Percentiles rank a stretch among this genome's conserved stretches.
phyloP scores from a whole-genome alignment of 768 basidiomycete species.

The Macrolepiota albuminosa region DNA sequence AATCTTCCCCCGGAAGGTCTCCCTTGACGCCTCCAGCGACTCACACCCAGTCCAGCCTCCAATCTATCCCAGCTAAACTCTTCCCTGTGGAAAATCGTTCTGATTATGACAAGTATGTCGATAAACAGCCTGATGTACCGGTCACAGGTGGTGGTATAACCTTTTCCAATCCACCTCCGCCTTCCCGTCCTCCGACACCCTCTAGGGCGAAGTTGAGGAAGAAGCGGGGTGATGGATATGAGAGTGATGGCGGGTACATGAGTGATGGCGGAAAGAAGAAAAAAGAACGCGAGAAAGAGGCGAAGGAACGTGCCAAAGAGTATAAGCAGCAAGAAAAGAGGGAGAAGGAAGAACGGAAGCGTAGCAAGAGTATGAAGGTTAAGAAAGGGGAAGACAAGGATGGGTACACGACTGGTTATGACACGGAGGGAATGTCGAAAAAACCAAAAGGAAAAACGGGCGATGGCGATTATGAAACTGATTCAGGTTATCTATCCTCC shows the following conservation, averaged over 20 bases:
- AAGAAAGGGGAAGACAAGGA: conserved; percentile 19
- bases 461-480: conserved; percentile 34
- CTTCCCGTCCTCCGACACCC: conserved; percentile 18
- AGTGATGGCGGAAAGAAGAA: conserved; percentile 37
- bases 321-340: conserved; percentile 22
- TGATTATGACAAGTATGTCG: conserved; percentile 3
- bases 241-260: conserved; percentile 48
- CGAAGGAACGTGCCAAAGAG: conserved; percentile 19
- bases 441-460: conserved; percentile 24
- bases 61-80: conserved; percentile 9
- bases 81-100: conserved; percentile 7
- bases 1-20: conserved; percentile 22
- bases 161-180: conserved; percentile 23
- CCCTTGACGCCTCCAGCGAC: conserved; percentile 16
- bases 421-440: conserved; percentile 23
- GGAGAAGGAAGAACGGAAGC: conserved; percentile 27
- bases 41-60: conserved; percentile 9
- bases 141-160: conserved; percentile 1
- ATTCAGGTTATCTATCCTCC: conserved; percentile 28
- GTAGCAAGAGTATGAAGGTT: conserved; percentile 26
- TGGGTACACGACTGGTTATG: conserved; percentile 18
- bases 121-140: conserved; percentile 1
- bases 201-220: conserved; percentile 35
- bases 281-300: conserved; percentile 25
- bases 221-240: conserved; percentile 42